A percentile compares a stretch with the other conserved stretches of the same genome.
Evolutionary conservation across 106 monocot species (phyloP).

Genomic region (Xerophyta viscosa): DNA sequence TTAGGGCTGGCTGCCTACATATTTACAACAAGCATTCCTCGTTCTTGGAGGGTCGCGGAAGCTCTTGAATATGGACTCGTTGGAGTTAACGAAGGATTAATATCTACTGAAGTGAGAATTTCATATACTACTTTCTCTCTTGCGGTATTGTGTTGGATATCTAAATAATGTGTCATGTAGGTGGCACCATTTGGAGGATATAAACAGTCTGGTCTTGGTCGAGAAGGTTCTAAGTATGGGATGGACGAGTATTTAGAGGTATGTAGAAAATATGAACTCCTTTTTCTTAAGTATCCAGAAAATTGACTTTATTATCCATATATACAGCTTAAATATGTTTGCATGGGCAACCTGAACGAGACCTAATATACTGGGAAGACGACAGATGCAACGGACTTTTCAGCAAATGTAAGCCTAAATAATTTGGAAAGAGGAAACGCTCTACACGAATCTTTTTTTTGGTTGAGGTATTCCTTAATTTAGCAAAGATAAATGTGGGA

Average conservation of each 20-base stretch:
- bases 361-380: constrained; percentile 10
- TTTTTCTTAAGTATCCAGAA: neutral
- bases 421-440: too few species aligned
- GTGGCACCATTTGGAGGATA: constrained; percentile 97
- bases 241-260: constrained; percentile 91
- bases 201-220: constrained; percentile 94
- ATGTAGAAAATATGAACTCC: constrained; percentile 10
- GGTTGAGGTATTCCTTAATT: too few species aligned
- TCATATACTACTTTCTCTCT: neutral
- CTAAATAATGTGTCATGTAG: constrained; percentile 14
- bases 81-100: constrained; percentile 88
- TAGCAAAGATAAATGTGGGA: too few species aligned
- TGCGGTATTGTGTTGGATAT: too few species aligned
- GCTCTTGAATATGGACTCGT: constrained; percentile 96
- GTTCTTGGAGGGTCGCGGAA: constrained; percentile 91
- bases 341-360: constrained; percentile 78
- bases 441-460: too few species aligned
- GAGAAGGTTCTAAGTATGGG: constrained; percentile 99
- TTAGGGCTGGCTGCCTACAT: constrained; percentile 85
- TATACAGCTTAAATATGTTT: constrained; percentile 84
- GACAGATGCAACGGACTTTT: constrained; percentile 5
- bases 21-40: constrained; percentile 74
- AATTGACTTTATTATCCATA: neutral
- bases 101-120: constrained; percentile 73
- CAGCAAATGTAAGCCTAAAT: too few species aligned